Percentiles rank a stretch among this genome's conserved stretches.
These are phyloP conservation scores for Rachicladosporium sp. DNA, from an alignment of 2,329 filamentous ascomycete species.

Conservation along the genomic window DNA sequence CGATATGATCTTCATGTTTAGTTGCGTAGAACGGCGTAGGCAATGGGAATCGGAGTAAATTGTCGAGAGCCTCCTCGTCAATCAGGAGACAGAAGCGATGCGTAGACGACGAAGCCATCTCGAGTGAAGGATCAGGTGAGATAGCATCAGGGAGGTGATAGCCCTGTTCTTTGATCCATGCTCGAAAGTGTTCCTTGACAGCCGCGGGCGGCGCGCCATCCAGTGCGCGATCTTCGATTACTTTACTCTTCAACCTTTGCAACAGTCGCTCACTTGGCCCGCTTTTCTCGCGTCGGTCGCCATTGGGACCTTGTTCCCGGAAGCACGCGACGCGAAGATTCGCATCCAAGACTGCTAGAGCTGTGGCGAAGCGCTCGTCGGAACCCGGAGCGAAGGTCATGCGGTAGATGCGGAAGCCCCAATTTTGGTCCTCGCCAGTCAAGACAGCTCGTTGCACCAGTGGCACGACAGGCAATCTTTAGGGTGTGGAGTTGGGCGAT, in stretches of 20 bases:
- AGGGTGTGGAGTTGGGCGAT: too few species aligned
- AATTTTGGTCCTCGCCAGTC: neutral
- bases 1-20: neutral
- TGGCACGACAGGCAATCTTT: too few species aligned
- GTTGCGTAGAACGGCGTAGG: neutral
- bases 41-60: neutral
- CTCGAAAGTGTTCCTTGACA: neutral
- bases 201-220: neutral
- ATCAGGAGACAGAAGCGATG: neutral
- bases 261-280: neutral
- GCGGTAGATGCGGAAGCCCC: constrained; percentile 1
- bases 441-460: too few species aligned
- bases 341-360: neutral
- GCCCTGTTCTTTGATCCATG: neutral
- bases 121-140: neutral
- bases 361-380: neutral
- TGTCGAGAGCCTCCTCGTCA: neutral
- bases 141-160: neutral
- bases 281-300: neutral
- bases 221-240: neutral
- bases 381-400: neutral
- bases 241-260: neutral
- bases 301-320: neutral
- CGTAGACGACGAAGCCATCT: neutral
- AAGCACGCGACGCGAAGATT: neutral